Evolutionary conservation across 2,329 filamentous ascomycete genomes (phyloP).

Genomic region (Paraphoma chrysanthemicola): DNA sequence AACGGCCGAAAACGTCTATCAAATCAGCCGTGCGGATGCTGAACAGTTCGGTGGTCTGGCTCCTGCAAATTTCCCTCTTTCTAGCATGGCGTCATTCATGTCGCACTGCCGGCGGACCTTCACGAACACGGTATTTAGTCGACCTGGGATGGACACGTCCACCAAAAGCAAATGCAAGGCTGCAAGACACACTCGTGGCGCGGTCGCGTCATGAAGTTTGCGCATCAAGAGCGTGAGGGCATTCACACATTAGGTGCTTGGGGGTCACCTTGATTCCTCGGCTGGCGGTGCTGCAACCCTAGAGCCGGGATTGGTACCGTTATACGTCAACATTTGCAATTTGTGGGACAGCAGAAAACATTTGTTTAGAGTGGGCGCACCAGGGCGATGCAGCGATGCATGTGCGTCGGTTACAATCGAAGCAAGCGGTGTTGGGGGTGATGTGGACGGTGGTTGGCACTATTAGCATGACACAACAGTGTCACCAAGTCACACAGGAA

Average conservation of each 20-base stretch:
- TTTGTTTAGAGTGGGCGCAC: background rate
- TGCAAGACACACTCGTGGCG: background rate
- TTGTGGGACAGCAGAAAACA: conserved; percentile 10
- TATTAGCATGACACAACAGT: no score
- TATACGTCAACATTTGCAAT: conserved; percentile 8
- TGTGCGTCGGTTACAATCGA: no score
- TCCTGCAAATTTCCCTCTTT: conserved; percentile 7
- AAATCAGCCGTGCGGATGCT: background rate
- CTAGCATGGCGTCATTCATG: background rate
- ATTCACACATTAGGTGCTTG: background rate
- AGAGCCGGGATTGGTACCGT: no score
- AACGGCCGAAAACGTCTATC: no score
- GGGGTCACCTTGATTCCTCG: background rate
- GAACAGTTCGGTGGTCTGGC: background rate
- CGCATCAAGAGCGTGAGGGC: background rate
- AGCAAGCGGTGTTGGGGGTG: background rate
- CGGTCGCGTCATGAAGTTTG: background rate
- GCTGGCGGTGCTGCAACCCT: no score
- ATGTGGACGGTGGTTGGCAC: no score
- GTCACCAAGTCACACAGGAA: no score
- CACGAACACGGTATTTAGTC: background rate
- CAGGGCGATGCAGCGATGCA: no score
- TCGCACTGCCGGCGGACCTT: conserved; percentile 4
- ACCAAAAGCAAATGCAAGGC: background rate
- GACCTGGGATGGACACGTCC: background rate